Evolutionary conservation across 129 eudicot genomes (phyloP).

Genomic region (sunflower (Helianthus annuus)): DNA sequence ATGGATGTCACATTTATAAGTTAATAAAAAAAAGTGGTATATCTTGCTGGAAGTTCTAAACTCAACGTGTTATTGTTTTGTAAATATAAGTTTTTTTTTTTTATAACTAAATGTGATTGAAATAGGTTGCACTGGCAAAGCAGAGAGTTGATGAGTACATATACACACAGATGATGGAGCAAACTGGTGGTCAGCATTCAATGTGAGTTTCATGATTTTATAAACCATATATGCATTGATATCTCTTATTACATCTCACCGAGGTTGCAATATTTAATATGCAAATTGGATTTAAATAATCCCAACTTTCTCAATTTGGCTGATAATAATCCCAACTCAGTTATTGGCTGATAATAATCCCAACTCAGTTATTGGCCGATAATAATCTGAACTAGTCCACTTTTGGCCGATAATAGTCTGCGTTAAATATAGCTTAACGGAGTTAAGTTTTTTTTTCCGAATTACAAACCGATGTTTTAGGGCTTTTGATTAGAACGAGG

Average conservation of each 20-base stretch:
- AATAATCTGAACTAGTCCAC: too few relatives aligned
- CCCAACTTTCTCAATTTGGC: too few relatives aligned
- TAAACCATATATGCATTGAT: background rate
- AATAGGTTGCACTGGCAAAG: constrained; percentile 87
- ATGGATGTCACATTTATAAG: constrained; percentile 6
- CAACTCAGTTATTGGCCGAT: too few relatives aligned
- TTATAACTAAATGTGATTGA: background rate
- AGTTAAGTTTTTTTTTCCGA: too few relatives aligned
- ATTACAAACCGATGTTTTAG: too few relatives aligned
- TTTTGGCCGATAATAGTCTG: too few relatives aligned
- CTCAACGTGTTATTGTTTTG: background rate
- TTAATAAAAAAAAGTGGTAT: background rate
- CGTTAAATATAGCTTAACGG: too few relatives aligned
- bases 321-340: too few relatives aligned
- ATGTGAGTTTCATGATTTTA: constrained; percentile 36
- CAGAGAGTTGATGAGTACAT: constrained; percentile 95
- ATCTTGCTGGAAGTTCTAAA: background rate
- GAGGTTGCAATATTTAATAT: background rate
- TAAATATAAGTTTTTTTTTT: background rate
- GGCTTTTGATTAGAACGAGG: too few relatives aligned
- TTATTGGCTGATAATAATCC: too few relatives aligned
- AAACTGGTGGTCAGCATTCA: constrained; percentile 62
- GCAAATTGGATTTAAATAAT: too few relatives aligned
- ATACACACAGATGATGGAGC: constrained; percentile 74
- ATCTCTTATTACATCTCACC: background rate